Base-by-base conservation (phyloP, 148 eudicot genomes). In the Gaultheria prostrata region DNA sequence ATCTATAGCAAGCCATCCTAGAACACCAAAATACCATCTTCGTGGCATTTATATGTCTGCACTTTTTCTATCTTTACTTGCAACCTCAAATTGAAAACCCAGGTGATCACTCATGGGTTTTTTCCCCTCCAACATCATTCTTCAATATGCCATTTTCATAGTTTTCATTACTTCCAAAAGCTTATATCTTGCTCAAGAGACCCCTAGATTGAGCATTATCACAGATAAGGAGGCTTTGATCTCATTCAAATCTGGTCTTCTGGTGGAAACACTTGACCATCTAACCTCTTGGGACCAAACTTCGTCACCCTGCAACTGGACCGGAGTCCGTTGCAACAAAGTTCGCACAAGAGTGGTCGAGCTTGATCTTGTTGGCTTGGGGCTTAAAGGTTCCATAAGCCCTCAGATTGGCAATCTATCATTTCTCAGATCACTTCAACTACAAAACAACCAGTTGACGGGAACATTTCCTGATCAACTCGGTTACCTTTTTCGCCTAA, bases 281-380 rank as follows among this genome's bases (percentile, higher is more conserved):
- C n/a, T n/a, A n/a, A n/a, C n/a, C n/a, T 46, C 49, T 18, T 85
- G 87, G 89, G 72, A 80, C 20, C 84, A 80, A 77, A 81, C 78
- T 65, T 49, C 70, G n/a, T 83, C 87, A n/a, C 89, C 86, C 49
- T 83, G 89, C 71, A 85, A 88, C 78, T 85, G 88, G 89, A 76
- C 86, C 4, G 33, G 88, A 30, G 87, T 88, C 57, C 43, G 54
- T 28, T 85, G 88, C 54, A 49, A 84, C 77, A 79, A 39, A 74
- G 24, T 63, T 77, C 80, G 84, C 14, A 54, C 33, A n/a, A 79
- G 90, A 74, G 88, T 88, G 10, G 59, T 84, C 50, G 85, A 84
- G 18, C 90, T 88, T 59, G 84, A 88, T 82, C 76, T 88, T 74
- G 70, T 88, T 26, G 76, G 81, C 53, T 49, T 78, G 35, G 77